Percentiles rank a stretch among this genome's conserved stretches.
These are phyloP conservation scores for Cyberlindnera misumaiensis DNA, from an alignment of 805 yeast species.

Conservation along the genomic window DNA sequence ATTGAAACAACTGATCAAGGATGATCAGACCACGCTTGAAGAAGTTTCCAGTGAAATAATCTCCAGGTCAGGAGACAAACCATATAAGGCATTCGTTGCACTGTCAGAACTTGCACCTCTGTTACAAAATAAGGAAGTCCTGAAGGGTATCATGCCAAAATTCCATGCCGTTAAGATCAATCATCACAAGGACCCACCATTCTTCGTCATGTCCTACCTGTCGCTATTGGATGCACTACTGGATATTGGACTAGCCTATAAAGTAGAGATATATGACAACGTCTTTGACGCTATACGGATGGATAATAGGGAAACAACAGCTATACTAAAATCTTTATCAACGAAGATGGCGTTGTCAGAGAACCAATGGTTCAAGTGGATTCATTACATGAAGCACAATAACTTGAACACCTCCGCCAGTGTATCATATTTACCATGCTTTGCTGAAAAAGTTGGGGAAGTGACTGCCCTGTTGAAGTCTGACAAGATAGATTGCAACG, in stretches of 20 bases:
- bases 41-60: conserved; percentile 2
- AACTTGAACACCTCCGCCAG: conserved; percentile 32
- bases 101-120: conserved; percentile 16
- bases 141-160: conserved; percentile 3
- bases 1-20: conserved; percentile 19
- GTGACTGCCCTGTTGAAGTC: conserved; percentile 15
- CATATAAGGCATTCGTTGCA: conserved; percentile 17
- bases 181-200: conserved; percentile 19
- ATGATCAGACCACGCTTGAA: conserved; percentile 1
- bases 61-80: conserved; percentile 3
- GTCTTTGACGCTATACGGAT: conserved; percentile 19
- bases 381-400: conserved; percentile 32
- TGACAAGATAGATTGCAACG: conserved; percentile 18
- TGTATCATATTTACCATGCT: conserved; percentile 24
- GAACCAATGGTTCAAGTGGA: conserved; percentile 23
- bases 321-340: conserved; percentile 7
- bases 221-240: conserved; percentile 15
- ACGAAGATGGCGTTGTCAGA: conserved; percentile 8
- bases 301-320: conserved; percentile 10
- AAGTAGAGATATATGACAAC: conserved; percentile 7
- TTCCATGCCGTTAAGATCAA: conserved; percentile 12
- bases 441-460: conserved; percentile 5
- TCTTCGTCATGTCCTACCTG: conserved; percentile 20
- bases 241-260: neutral
- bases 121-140: neutral